Conservation (phyloP, 805 yeast species). For the Teunomyces lycoperdinae region DNA sequence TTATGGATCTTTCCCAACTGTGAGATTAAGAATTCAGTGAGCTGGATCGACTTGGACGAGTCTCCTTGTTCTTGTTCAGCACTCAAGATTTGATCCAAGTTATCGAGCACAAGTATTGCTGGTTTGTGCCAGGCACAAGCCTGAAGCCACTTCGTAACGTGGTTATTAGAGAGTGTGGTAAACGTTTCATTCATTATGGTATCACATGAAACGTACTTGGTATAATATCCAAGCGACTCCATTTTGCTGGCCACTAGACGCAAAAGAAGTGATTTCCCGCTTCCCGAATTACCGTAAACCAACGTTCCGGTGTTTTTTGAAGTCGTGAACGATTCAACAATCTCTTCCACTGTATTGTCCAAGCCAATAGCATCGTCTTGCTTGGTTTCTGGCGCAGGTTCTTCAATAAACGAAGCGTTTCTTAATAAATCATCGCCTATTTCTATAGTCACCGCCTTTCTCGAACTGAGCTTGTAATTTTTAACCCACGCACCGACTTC, state of each 20-base stretch:
- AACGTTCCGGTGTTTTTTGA: constrained; percentile 54
- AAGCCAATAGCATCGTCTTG: constrained; percentile 52
- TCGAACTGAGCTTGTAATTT: constrained; percentile 27
- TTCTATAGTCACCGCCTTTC: constrained; percentile 39
- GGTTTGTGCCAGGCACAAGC: constrained; percentile 77
- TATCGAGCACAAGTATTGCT: constrained; percentile 70
- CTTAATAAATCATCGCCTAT: constrained; percentile 50
- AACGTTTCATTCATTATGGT: constrained; percentile 53
- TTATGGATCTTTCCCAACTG: constrained; percentile 43
- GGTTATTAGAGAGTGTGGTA: constrained; percentile 43
- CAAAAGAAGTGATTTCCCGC: constrained; percentile 70
- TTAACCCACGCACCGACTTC: constrained; percentile 44
- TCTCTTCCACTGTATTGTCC: constrained; percentile 39
- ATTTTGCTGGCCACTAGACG: constrained; percentile 40
- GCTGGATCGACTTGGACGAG: constrained; percentile 57
- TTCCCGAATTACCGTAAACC: constrained; percentile 72
- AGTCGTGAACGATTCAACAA: constrained; percentile 39
- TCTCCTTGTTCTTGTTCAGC: constrained; percentile 63
- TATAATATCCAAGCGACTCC: constrained; percentile 39
- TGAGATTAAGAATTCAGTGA: constrained; percentile 56
- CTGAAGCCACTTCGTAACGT: constrained; percentile 42
- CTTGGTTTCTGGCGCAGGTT: constrained; percentile 1
- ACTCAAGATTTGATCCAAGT: constrained; percentile 68
- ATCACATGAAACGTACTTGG: constrained; percentile 54
- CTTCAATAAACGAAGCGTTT: constrained; percentile 38